Base-by-base conservation (phyloP, 1,284 basidiomycete genomes). In the Puccinia horiana region DNA sequence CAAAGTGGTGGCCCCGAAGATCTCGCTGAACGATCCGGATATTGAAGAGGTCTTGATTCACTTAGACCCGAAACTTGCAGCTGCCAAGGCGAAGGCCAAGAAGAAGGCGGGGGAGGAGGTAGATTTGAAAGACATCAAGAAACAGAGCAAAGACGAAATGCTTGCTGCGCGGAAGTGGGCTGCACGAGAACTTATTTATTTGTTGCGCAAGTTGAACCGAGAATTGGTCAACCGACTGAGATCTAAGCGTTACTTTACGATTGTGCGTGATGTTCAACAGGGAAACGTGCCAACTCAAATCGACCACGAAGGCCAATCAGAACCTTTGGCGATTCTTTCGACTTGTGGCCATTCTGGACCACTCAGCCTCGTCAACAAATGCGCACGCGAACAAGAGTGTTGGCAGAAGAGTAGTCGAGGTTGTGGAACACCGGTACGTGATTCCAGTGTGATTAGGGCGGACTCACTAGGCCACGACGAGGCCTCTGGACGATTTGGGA, bases 291-390 rank as follows among this genome's bases (percentile, higher is more conserved):
- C 85, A 12, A 83, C 85, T 5, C 84, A 85, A 84, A 82, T 63
- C 86, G 86, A 73, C 82, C 82, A 35, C 85, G 88, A 88, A 84
- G 87, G 91, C n/a, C 89, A 91, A 0, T 89, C 92, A 83, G 88
- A 90, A 16, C 92, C 94, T 77, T 90, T 94, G 84, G 92, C 93
- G 14, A 92, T 96, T 2, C 89, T 96, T 35, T 95, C 94, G 1
- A 94, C 93, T 40, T 97, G 94, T 85, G 94, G 94, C 9, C 94
- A 97, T 86, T 91, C 91, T 84, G 93, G 94, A 3, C 95, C 94
- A 85, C 87, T 90, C 84, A 87, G 89, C 1, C 95, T 94, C 85
- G 92, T 96, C 83, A 89, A 88, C 79, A 87, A 88, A 44, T 91
- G 90, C 74, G 94, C 93, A 6, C 91, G 92, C 82, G 90, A 89